Base-by-base conservation (phyloP, 352 stramenopile genomes). In the Phytophthora brassicae region DNA sequence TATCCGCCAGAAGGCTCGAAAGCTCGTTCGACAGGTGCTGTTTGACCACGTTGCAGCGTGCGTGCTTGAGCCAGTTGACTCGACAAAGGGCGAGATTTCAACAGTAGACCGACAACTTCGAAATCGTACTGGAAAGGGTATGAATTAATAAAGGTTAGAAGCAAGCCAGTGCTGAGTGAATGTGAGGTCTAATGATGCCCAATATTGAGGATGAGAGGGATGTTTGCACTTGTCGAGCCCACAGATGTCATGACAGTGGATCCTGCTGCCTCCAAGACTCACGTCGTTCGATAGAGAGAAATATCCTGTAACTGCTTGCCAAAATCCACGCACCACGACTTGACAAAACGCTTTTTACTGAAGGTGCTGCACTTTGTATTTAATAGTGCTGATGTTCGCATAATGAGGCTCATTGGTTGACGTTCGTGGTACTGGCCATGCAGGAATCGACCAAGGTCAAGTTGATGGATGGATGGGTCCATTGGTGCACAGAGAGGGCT, bases 171-270 rank as follows among this genome's bases (percentile, higher is more conserved):
- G 3, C 28, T 38, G n/a, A 36, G 22, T 36, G 11, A 24, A 12
- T 5, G 35, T 14, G 0, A 20, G 16, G 35, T 44, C 13, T 20
- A 51, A 57, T 52, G 19, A 66, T 24, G 24, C 20, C 44, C 46
- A 24, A 19, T 57, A 70, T 66, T 13, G 6, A 2, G 1, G 55
- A 13, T 66, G 26, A 49, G 36, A 66, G 56, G 48, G 8, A 49
- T 7, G 49, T 66, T n/a, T 65, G 45, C 48, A 58, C 47, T 11
- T 44, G 12, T n/a, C 24, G 38, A 51, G 48, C 31, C 63, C 56
- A 66, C 63, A 53, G 44, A 11, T 71, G 57, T 71, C 63, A 67
- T 23, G 13, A 70, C 20, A 66, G 63, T 70, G 57, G 63, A 43
- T 38, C 14, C 26, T 28, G 16, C 35, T 38, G 23, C 46, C 43